Evolutionary conservation across 2,329 filamentous ascomycete species (phyloP).

Genomic region (Metarhizium humberi): DNA sequence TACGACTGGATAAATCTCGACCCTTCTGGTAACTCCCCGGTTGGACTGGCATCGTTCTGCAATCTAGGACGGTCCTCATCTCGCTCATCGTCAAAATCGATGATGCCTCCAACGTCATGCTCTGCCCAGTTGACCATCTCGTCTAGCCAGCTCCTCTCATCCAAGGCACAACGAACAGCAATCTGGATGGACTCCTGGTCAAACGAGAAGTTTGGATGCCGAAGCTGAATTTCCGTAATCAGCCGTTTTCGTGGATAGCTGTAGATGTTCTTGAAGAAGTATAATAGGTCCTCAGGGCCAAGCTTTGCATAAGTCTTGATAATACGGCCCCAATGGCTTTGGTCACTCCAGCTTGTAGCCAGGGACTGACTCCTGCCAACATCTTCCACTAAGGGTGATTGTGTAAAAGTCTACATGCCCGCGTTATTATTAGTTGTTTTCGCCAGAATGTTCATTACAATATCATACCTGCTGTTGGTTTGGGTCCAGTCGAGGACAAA

Average conservation of each 20-base stretch:
- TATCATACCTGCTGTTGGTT: conserved; percentile 24
- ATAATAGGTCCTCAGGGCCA: conserved; percentile 37
- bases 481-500: conserved; percentile 35
- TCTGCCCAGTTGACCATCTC: conserved; percentile 21
- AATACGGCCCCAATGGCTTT: conserved; percentile 28
- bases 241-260: conserved; percentile 35
- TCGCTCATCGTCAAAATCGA: conserved; percentile 30
- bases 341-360: conserved; percentile 25
- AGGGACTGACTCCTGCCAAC: conserved; percentile 21
- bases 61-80: conserved; percentile 22
- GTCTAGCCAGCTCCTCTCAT: conserved; percentile 27
- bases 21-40: conserved; percentile 26
- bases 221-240: conserved; percentile 29
- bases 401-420: neutral
- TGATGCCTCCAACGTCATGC: conserved; percentile 27
- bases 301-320: conserved; percentile 40
- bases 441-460: neutral
- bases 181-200: conserved; percentile 36
- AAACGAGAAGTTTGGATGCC: conserved; percentile 31
- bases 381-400: conserved; percentile 14
- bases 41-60: conserved; percentile 25
- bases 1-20: conserved; percentile 17
- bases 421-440: conserved; percentile 2
- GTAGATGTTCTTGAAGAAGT: conserved; percentile 37
- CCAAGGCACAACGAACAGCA: conserved; percentile 26